phyloP scores from a whole-genome alignment of 2,329 filamentous ascomycete genomes.

The Volutella citrinella region DNA sequence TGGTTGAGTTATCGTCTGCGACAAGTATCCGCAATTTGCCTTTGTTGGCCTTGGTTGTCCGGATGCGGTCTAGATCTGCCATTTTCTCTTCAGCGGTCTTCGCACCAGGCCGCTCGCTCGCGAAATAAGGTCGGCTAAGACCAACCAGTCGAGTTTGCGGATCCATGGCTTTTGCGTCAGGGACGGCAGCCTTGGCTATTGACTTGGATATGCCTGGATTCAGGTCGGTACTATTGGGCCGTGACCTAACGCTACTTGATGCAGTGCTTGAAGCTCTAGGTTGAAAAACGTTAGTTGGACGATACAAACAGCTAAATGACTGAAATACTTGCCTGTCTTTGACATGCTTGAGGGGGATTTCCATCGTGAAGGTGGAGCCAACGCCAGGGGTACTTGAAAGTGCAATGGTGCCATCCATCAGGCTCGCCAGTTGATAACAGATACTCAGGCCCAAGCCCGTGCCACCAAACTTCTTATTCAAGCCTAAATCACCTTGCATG shows the following conservation, averaged over 20 bases:
- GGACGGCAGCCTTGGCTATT: too few relatives aligned
- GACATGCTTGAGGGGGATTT: slow-evolving; percentile 75
- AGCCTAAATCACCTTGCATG: slow-evolving; percentile 81
- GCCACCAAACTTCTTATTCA: slow-evolving; percentile 87
- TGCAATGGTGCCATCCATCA: slow-evolving; percentile 78
- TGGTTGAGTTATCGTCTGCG: slow-evolving; percentile 66
- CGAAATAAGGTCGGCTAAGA: slow-evolving; percentile 79
- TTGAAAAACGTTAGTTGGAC: too few relatives aligned
- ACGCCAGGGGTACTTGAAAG: slow-evolving; percentile 69
- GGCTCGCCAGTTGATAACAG: slow-evolving; percentile 76
- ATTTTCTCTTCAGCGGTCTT: slow-evolving; percentile 55
- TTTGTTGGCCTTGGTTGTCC: slow-evolving; percentile 56
- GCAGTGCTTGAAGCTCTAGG: slow-evolving; percentile 51
- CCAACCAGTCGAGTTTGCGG: slow-evolving; percentile 77
- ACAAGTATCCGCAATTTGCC: slow-evolving; percentile 77
- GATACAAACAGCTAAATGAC: too few relatives aligned
- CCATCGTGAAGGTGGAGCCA: slow-evolving; percentile 79
- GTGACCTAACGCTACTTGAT: slow-evolving; percentile 51
- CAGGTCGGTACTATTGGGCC: slow-evolving; percentile 42
- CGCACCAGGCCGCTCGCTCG: slow-evolving; percentile 36
- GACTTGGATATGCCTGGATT: too few relatives aligned
- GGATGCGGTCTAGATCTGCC: slow-evolving; percentile 62
- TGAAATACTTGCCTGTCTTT: slow-evolving; percentile 55
- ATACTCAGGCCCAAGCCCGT: slow-evolving; percentile 87
- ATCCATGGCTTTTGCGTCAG: too few relatives aligned